Conservation (phyloP, 2,329 filamentous ascomycete species). For the Alternaria sp. region DNA sequence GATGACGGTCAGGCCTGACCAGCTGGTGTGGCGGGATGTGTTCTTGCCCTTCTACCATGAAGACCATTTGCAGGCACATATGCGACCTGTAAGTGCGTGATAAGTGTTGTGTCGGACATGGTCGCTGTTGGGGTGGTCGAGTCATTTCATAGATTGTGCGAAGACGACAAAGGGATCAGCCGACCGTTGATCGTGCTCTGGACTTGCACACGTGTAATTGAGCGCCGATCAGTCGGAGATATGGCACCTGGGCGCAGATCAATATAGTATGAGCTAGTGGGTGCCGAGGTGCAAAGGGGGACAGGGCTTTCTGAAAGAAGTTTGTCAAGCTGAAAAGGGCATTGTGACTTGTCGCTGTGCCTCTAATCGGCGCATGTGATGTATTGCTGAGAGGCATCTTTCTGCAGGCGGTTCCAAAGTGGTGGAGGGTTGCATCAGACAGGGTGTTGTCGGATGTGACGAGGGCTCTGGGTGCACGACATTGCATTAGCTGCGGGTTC, state of each 20-base stretch:
- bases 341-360: not conserved
- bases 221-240: conserved; percentile 1
- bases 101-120: not conserved
- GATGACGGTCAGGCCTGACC: conserved; percentile 18
- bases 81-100: conserved; percentile 10
- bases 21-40: conserved; percentile 26
- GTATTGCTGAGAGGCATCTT: not conserved
- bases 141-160: not conserved
- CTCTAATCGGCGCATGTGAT: not conserved
- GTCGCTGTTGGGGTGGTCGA: not conserved
- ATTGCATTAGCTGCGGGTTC: not conserved
- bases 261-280: not conserved
- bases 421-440: not conserved
- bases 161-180: not conserved
- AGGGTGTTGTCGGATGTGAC: not conserved
- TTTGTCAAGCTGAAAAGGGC: not conserved
- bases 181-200: not conserved
- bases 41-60: conserved; percentile 32
- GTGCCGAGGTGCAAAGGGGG: not conserved
- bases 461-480: not conserved
- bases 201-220: conserved; percentile 1
- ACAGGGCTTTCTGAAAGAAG: not conserved
- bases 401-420: not conserved
- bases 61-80: conserved; percentile 24
- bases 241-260: not conserved